Evolutionary conservation across 805 yeast species (phyloP).

Genomic region (Lachancea mirantina): DNA sequence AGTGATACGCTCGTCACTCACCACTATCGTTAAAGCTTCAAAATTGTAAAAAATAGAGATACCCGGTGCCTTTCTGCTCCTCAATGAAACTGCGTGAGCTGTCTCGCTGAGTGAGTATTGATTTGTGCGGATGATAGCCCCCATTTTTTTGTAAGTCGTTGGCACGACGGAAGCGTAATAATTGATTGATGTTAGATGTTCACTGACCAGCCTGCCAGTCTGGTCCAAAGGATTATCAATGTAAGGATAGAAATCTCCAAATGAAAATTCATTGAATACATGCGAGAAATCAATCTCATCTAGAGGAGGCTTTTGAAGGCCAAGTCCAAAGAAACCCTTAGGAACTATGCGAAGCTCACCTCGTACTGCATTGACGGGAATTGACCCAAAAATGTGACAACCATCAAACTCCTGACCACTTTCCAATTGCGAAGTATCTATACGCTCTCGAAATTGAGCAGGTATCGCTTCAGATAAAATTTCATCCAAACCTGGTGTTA

Average conservation of each 20-base stretch:
- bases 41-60: conserved; percentile 78
- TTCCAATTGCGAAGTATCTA: conserved; percentile 36
- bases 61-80: conserved; percentile 51
- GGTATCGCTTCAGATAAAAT: conserved; percentile 57
- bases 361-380: conserved; percentile 76
- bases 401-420: conserved; percentile 53
- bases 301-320: conserved; percentile 35
- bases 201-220: conserved; percentile 51
- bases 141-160: conserved; percentile 63
- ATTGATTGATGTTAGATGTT: conserved; percentile 44
- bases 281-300: conserved; percentile 73
- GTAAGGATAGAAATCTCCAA: conserved; percentile 83
- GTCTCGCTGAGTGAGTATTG: conserved; percentile 71
- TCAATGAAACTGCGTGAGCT: conserved; percentile 26
- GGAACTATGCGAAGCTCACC: conserved; percentile 86
- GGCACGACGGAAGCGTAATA: conserved; percentile 81
- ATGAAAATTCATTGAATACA: conserved; percentile 77
- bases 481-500: conserved; percentile 58
- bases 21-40: conserved; percentile 71
- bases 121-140: conserved; percentile 67
- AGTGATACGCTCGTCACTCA: conserved; percentile 65
- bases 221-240: conserved; percentile 82
- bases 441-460: conserved; percentile 51
- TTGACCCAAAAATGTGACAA: conserved; percentile 77
- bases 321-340: conserved; percentile 58